phyloP scores from a whole-genome alignment of 148 eudicot genomes.

The Rhododendron molle region DNA sequence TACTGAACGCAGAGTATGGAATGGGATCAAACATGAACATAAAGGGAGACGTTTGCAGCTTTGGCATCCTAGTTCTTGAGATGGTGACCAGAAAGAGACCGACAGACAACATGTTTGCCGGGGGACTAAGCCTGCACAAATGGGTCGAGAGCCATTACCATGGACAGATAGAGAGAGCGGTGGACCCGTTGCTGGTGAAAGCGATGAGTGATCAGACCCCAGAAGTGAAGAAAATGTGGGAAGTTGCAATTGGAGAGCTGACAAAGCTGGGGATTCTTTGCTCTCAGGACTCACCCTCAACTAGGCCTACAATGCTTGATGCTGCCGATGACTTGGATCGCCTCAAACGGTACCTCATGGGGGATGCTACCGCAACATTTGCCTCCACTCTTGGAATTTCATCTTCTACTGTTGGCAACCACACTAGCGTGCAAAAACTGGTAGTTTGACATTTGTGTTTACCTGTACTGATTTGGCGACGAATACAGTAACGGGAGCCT shows the following conservation, averaged over 20 bases:
- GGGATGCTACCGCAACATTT: slow-evolving; percentile 33
- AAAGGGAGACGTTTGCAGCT: slow-evolving; percentile 44
- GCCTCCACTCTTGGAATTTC: slow-evolving; percentile 36
- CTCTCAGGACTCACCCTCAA: slow-evolving; percentile 29
- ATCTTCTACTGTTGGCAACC: slow-evolving; percentile 19
- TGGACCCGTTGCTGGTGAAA: slow-evolving; percentile 28
- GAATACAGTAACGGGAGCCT: neutral
- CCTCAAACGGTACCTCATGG: slow-evolving; percentile 24
- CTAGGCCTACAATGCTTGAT: slow-evolving; percentile 42
- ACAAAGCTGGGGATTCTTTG: slow-evolving; percentile 35
- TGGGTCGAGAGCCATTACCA: slow-evolving; percentile 37
- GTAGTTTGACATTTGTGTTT: neutral
- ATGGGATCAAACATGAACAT: slow-evolving; percentile 30
- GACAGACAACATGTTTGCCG: slow-evolving; percentile 31
- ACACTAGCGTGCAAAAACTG: slow-evolving; percentile 5
- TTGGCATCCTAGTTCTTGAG: slow-evolving; percentile 44
- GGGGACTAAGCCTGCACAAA: slow-evolving; percentile 32
- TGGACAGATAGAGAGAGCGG: slow-evolving; percentile 19
- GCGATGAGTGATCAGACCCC: slow-evolving; percentile 23
- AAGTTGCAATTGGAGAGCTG: slow-evolving; percentile 29
- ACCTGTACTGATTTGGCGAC: neutral
- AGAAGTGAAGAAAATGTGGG: slow-evolving; percentile 38
- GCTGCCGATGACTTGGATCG: slow-evolving; percentile 36
- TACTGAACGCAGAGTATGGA: slow-evolving; percentile 28
- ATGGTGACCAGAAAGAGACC: slow-evolving; percentile 43